These are phyloP conservation scores for Rosa multiflora DNA, from an alignment of 306 rosid species.

Conservation along the genomic window DNA sequence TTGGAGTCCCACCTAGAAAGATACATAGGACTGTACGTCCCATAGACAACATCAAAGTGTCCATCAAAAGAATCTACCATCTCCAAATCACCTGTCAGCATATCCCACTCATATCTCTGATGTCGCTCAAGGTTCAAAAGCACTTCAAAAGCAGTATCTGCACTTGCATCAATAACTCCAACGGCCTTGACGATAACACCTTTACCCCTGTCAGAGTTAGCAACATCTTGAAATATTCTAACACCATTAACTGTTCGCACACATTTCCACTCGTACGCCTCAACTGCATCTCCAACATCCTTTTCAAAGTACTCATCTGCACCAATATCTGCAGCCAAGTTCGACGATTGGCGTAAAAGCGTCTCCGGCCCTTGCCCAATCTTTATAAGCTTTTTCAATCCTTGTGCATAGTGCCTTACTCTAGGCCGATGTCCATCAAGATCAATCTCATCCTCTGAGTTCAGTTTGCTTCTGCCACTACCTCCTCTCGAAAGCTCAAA, in stretches of 20 bases:
- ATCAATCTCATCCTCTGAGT: conserved; percentile 64
- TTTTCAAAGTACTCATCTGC: conserved; percentile 52
- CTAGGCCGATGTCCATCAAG: conserved; percentile 70
- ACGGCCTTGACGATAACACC: conserved; percentile 75
- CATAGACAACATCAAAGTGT: conserved; percentile 78
- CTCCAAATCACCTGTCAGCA: conserved; percentile 87
- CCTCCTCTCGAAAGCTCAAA: conserved; percentile 48
- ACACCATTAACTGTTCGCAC: conserved; percentile 72
- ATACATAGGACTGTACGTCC: conserved; percentile 76
- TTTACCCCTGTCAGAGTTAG: conserved; percentile 56
- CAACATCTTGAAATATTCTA: conserved; percentile 25
- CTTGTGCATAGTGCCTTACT: conserved; percentile 76
- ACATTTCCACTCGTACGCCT: conserved; percentile 83
- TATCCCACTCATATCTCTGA: conserved; percentile 97
- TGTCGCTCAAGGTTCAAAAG: conserved; percentile 60
- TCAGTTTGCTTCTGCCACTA: conserved; percentile 55
- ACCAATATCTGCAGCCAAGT: conserved; percentile 23
- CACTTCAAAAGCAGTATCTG: conserved; percentile 73
- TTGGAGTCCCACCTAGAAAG: conserved; percentile 82
- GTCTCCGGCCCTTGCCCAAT: conserved; percentile 96
- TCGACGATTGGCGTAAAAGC: conserved; percentile 65
- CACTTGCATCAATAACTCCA: conserved; percentile 80
- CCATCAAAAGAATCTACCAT: conserved; percentile 70
- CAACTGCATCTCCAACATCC: conserved; percentile 74
- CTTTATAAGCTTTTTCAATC: conserved; percentile 62